phyloP scores from a whole-genome alignment of 78 protist genomes.

The Dictyostelium intermedium region DNA sequence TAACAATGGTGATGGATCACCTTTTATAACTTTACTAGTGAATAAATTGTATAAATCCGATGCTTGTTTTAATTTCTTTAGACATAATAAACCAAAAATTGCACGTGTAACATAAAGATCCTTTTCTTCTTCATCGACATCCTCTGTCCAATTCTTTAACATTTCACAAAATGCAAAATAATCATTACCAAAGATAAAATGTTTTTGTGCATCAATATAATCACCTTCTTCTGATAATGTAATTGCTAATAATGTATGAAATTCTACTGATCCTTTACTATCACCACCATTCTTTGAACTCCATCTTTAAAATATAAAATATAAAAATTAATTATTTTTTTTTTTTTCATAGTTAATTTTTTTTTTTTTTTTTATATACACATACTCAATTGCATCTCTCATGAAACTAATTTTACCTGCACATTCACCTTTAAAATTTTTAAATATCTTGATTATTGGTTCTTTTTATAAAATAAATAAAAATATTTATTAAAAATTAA shows the following conservation, averaged over 20 bases:
- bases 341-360: neutral
- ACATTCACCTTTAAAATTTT: slow-evolving; percentile 26
- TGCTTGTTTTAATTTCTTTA: slow-evolving; percentile 30
- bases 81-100: slow-evolving; percentile 28
- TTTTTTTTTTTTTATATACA: neutral
- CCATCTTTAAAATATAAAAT: slow-evolving; percentile 1
- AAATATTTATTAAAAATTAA: no score
- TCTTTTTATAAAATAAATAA: neutral
- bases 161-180: slow-evolving; percentile 12
- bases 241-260: slow-evolving; percentile 49
- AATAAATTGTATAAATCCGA: neutral
- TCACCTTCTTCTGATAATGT: slow-evolving; percentile 23
- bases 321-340: neutral
- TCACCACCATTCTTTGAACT: slow-evolving; percentile 34
- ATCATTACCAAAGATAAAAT: slow-evolving; percentile 40
- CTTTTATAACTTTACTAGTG: neutral
- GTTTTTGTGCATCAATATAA: slow-evolving; percentile 67
- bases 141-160: slow-evolving; percentile 18
- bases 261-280: slow-evolving; percentile 28
- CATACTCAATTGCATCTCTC: slow-evolving; percentile 63
- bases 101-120: slow-evolving; percentile 75
- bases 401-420: slow-evolving; percentile 53
- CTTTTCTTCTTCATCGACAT: slow-evolving; percentile 5
- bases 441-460: slow-evolving; percentile 30
- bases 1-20: slow-evolving; percentile 40